Percentiles rank a stretch among this genome's conserved stretches.
Evolutionary conservation across 2,329 filamentous ascomycete species (phyloP).

Genomic region (Paecilomyces variotii): DNA sequence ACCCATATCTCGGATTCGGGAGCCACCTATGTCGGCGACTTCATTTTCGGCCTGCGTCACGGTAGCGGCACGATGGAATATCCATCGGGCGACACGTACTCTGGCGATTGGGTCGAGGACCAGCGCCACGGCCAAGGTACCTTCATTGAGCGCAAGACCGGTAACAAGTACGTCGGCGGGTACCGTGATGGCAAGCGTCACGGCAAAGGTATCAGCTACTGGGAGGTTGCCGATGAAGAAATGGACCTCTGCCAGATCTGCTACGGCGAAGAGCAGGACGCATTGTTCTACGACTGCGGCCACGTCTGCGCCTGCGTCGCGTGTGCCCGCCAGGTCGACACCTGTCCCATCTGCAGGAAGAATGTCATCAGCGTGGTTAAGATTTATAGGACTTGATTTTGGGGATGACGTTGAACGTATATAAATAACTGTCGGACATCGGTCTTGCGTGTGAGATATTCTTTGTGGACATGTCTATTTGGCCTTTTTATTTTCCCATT

Average conservation of each 20-base stretch:
- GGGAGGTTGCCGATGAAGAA: slow-evolving; percentile 55
- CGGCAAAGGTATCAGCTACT: slow-evolving; percentile 55
- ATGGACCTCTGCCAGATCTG: slow-evolving; percentile 54
- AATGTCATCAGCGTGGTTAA: slow-evolving; percentile 50
- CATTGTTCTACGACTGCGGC: slow-evolving; percentile 56
- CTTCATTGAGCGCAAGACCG: slow-evolving; percentile 47
- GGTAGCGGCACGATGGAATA: slow-evolving; percentile 53
- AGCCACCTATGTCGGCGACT: slow-evolving; percentile 49
- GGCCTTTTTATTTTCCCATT: slow-evolving; percentile 4
- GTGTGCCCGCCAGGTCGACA: slow-evolving; percentile 52
- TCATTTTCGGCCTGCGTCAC: slow-evolving; percentile 45
- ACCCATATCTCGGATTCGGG: slow-evolving; percentile 47
- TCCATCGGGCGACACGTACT: slow-evolving; percentile 44
- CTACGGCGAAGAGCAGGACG: slow-evolving; percentile 52
- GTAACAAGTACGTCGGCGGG: slow-evolving; percentile 54
- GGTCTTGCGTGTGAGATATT: neutral
- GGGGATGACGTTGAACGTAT: neutral
- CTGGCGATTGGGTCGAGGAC: slow-evolving; percentile 39
- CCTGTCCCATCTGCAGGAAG: slow-evolving; percentile 55
- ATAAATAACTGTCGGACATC: neutral
- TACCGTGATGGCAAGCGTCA: slow-evolving; percentile 54
- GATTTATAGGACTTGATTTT: slow-evolving; percentile 41
- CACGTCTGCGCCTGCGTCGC: slow-evolving; percentile 54
- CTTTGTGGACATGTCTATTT: neutral
- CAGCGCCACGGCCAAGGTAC: slow-evolving; percentile 49